Conservation (phyloP, 2,329 filamentous ascomycete genomes). For the Magnaporthales sp. region DNA sequence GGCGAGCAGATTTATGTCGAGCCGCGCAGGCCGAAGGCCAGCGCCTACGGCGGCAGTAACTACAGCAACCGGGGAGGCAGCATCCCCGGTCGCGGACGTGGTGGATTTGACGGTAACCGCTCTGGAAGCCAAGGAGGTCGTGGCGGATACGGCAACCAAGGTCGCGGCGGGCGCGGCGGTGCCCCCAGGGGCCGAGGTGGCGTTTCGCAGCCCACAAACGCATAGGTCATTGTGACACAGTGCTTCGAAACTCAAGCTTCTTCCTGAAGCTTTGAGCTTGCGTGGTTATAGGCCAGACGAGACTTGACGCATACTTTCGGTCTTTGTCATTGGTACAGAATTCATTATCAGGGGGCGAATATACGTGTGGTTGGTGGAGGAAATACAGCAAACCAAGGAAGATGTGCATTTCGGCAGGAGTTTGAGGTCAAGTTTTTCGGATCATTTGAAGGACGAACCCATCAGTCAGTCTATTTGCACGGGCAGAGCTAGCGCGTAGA, state of each 20-base stretch:
- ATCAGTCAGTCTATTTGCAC: constrained; percentile 4
- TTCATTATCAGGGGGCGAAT: neutral
- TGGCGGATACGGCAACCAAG: constrained; percentile 60
- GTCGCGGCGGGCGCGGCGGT: constrained; percentile 52
- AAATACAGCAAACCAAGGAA: constrained; percentile 1
- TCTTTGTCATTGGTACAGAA: neutral
- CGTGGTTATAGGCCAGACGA: neutral
- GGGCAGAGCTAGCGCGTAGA: constrained; percentile 5
- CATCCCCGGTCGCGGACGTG: constrained; percentile 54
- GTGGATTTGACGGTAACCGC: constrained; percentile 52
- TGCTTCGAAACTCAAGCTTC: constrained; percentile 5
- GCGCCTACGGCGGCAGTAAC: constrained; percentile 61
- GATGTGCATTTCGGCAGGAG: constrained; percentile 4
- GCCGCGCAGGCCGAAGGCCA: constrained; percentile 72
- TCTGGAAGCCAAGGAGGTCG: constrained; percentile 54
- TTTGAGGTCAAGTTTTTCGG: constrained; percentile 4
- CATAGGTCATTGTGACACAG: constrained; percentile 22
- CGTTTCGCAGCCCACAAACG: constrained; percentile 40
- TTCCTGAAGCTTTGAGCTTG: neutral
- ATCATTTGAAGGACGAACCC: neutral
- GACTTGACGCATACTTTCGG: neutral
- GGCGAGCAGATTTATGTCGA: constrained; percentile 80
- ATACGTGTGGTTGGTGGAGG: neutral
- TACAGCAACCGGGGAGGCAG: constrained; percentile 55
- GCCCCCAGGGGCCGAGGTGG: constrained; percentile 56